Percentiles rank a stretch among this genome's conserved stretches.
These are phyloP conservation scores for Endocarpon pusillum DNA, from an alignment of 495 filamentous ascomycete species.

Conservation along the genomic window DNA sequence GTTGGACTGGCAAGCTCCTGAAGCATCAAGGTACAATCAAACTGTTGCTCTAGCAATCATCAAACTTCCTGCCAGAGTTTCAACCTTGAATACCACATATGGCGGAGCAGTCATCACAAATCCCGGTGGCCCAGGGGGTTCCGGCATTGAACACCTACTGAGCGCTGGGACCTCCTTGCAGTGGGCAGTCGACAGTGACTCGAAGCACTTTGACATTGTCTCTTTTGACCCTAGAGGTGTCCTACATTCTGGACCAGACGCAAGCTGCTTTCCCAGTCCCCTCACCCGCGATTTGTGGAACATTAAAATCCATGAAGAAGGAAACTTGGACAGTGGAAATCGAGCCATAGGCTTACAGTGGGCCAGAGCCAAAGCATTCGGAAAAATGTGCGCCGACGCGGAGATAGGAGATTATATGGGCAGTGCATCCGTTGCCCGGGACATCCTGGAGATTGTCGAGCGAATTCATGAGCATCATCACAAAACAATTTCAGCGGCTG, in stretches of 20 bases:
- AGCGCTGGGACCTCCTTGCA: conserved; percentile 6
- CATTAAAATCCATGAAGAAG: conserved; percentile 22
- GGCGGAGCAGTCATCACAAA: conserved; percentile 29
- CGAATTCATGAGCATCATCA: conserved; percentile 24
- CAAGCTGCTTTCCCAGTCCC: conserved; percentile 30
- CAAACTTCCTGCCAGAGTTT: conserved; percentile 30
- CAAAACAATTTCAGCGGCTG: too few relatives aligned
- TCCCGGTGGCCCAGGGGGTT: conserved; percentile 30
- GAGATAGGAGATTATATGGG: conserved; percentile 30
- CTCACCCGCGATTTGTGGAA: conserved; percentile 24
- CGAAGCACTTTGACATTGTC: conserved; percentile 37
- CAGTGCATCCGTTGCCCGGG: conserved; percentile 28
- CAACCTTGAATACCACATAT: conserved; percentile 26
- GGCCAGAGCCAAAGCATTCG: conserved; percentile 19
- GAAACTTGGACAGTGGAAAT: conserved; percentile 24
- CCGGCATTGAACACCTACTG: conserved; percentile 17
- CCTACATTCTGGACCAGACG: conserved; percentile 28
- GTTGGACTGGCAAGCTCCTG: conserved; percentile 32
- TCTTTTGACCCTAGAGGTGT: conserved; percentile 40
- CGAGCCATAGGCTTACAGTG: conserved; percentile 14
- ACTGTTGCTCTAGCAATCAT: conserved; percentile 32
- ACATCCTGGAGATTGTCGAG: conserved; percentile 36
- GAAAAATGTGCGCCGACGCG: conserved; percentile 18
- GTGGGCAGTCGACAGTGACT: conserved; percentile 1
- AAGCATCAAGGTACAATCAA: conserved; percentile 8